phyloP scores from a whole-genome alignment of 2,329 filamentous ascomycete genomes.

The Gnomoniopsis sp. region DNA sequence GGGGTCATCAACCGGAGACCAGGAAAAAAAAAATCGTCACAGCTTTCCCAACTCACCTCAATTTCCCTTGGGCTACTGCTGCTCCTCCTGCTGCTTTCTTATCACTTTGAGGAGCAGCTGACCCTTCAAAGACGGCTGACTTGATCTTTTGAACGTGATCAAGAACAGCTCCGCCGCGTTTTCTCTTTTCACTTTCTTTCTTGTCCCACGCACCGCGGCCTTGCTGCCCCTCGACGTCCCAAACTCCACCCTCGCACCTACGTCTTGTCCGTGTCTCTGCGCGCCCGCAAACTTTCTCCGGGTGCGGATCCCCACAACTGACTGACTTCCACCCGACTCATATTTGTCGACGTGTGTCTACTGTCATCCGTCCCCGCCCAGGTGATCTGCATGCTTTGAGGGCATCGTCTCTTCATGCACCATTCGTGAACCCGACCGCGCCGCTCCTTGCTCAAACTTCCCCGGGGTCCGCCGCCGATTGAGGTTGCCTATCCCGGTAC shows the following conservation, averaged over 20 bases:
- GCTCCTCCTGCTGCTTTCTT: neutral
- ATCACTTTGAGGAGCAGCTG: neutral
- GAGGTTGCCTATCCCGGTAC: neutral
- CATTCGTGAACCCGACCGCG: neutral
- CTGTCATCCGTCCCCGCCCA: neutral
- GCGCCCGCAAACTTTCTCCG: neutral
- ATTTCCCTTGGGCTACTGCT: neutral
- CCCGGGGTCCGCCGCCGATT: neutral
- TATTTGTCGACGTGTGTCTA: neutral
- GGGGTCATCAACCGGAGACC: neutral
- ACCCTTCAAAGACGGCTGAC: neutral
- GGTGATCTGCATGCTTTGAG: neutral
- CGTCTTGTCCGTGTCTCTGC: neutral
- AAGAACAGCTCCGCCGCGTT: neutral
- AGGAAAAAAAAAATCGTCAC: neutral
- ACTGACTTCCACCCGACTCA: neutral
- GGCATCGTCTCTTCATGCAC: neutral
- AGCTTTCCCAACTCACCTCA: neutral
- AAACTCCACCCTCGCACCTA: neutral
- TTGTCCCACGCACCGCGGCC: neutral
- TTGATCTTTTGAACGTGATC: neutral
- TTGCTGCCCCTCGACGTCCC: neutral
- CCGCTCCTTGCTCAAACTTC: slow-evolving; percentile 9
- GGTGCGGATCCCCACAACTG: neutral
- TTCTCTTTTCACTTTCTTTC: neutral